Conservation (phyloP, 2,329 filamentous ascomycete genomes). For the Fusarium beomiforme region DNA sequence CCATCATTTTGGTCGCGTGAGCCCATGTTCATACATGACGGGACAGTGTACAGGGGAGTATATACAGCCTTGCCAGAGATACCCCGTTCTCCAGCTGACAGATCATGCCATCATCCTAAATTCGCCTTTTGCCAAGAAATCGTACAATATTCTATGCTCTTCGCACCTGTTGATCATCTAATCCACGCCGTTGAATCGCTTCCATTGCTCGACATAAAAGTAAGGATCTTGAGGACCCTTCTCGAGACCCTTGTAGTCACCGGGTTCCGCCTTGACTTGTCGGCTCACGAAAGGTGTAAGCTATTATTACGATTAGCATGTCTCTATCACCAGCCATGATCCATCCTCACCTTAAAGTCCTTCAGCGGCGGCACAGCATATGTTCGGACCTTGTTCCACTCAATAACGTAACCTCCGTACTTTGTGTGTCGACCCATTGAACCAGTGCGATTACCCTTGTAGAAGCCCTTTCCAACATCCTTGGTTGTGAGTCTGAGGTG, state of each 20-base stretch:
- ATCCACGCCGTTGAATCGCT: constrained; percentile 71
- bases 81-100: constrained; percentile 20
- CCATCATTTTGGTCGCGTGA: constrained; percentile 6
- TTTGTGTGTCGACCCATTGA: constrained; percentile 87
- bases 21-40: constrained; percentile 46
- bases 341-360: constrained; percentile 74
- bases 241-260: constrained; percentile 63
- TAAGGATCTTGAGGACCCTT: constrained; percentile 69
- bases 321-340: not conserved
- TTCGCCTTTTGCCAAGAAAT: not conserved
- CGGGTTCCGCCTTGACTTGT: constrained; percentile 62
- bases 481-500: constrained; percentile 90
- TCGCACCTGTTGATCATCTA: constrained; percentile 46
- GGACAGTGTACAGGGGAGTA: constrained; percentile 45
- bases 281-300: constrained; percentile 82
- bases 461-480: constrained; percentile 91
- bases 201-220: constrained; percentile 73
- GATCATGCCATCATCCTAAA: constrained; percentile 3
- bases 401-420: constrained; percentile 83
- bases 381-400: constrained; percentile 89
- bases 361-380: constrained; percentile 82
- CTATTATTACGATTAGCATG: constrained; percentile 54
- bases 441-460: constrained; percentile 94
- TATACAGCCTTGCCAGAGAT: constrained; percentile 42
- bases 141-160: not conserved